A percentile compares a stretch with the other conserved stretches of the same genome.
phyloP scores from a whole-genome alignment of 257 asterid species.

The Ocimum tenuiflorum region DNA sequence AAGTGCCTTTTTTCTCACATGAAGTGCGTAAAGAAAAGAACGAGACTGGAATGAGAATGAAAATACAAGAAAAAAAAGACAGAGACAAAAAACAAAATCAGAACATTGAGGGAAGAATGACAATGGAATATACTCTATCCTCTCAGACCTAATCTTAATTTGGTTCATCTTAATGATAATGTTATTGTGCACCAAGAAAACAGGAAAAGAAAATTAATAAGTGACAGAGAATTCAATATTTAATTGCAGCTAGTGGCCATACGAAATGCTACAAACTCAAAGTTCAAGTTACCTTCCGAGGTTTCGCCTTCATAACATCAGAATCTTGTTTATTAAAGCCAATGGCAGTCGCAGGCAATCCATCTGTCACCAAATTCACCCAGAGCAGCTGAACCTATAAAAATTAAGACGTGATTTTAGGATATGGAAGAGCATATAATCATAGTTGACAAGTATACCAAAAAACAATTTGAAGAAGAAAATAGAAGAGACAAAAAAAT shows the following conservation, averaged over 20 bases:
- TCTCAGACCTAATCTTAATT: not conserved
- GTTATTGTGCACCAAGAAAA: not conserved
- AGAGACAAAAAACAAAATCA: not conserved
- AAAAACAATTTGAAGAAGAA: conserved; percentile 6
- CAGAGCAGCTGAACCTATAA: conserved; percentile 95
- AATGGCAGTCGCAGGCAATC: conserved; percentile 99
- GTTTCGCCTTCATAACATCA: conserved; percentile 97
- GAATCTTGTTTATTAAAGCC: conserved; percentile 97
- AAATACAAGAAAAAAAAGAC: not conserved
- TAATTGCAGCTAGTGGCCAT: not conserved
- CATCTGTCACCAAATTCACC: conserved; percentile 99
- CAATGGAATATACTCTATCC: not conserved
- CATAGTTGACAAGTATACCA: conserved; percentile 1
- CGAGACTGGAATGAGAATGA: not conserved
- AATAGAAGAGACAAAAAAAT: not conserved
- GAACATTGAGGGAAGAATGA: not conserved
- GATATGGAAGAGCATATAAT: not conserved
- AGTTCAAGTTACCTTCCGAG: conserved; percentile 69
- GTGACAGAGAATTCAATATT: conserved; percentile 5
- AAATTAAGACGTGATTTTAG: conserved; percentile 18
- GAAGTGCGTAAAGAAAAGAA: not conserved
- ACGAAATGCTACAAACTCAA: not conserved
- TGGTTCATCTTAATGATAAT: not conserved
- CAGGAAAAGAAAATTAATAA: not conserved
- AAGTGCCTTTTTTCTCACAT: not conserved